Evolutionary conservation across 495 filamentous ascomycete genomes (phyloP), one percentile per base, ranked within the genome.

Genomic region (Lasiosphaeria miniovina): DNA sequence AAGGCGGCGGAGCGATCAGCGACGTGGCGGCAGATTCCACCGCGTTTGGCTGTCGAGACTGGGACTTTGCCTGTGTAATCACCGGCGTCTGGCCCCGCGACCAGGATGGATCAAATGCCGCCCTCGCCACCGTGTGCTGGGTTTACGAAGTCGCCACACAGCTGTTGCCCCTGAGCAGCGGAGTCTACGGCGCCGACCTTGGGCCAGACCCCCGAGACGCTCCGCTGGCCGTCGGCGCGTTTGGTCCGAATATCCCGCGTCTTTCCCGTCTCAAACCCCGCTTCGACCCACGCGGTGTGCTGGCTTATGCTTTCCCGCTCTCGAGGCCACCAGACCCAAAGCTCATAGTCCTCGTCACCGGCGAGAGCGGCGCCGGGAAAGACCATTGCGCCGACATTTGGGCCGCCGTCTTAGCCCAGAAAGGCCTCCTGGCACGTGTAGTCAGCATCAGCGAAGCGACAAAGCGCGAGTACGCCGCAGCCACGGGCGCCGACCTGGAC

Each of bases 1-100:
- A 86, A 55, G 84, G 84, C 63, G 83, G 82, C 38, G 82, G 79
- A 65, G 79, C 80, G 11, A 68, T 85, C 49, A 33, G 65, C 54
- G 76, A 85, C 55, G 67, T 83, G 38, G 65, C 71, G 12, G 60
- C 75, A 34, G 68, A 81, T 67, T 74, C 74, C 59, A 81, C 79
- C 67, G 84, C 84, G 61, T 88, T 87, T 58, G 84, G 85, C 54
- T 86, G 79, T 73, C 79, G 84, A 74, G 76, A 82, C 68, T 88
- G 84, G 84, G 76, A 81, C 52, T 87, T 80, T 75, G 84, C 85
- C 57, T 86, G 84, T 58, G 81, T 86, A 31, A 59, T 88, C 55
- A 86, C 84, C n/a, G 82, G 83, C 45, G 78, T 86, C 65, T 88
- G 84, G 84, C 68, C 71, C 31, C 79, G 82, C 54, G 73, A 82